Base-by-base conservation (phyloP, 2,329 filamentous ascomycete species). In the Trichoderma oligosporum region DNA sequence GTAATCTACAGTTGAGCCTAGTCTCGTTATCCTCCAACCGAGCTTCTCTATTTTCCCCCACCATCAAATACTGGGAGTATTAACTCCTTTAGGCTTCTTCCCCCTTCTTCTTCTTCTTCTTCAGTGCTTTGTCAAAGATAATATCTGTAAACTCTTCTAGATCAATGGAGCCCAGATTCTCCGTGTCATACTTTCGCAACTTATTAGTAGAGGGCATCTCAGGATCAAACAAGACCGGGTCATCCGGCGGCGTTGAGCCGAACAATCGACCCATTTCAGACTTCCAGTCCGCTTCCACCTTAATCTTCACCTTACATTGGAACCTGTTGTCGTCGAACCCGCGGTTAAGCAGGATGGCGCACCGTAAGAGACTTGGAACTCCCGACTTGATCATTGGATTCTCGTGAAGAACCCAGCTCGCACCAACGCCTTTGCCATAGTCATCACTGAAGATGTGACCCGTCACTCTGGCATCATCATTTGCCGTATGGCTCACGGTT, bases 251-350 rank as follows among this genome's bases (percentile, higher is more conserved):
- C 1, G 62, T 64, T n/a, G 57, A 60, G 25, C 66, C 68, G 58
- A 69, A 67, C 12, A 71, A 38, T 1, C 27, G 56, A 14, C 65
- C 63, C 16, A 68, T 45, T n/a, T 66, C 63, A 0, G 65, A 65
- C 39, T 62, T 66, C 44, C 65, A 67, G 12, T 71, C 69, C 1
- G 64, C 67, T 27, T 61, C 61, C 4, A 62, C 67, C 39, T 63
- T 49, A 54, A 71, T 63, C 16, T 61, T 64, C 41, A 70, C 60
- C n/a, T 47, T 61, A 46, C 67, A 68, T 33, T 65, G 49, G 31
- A 71, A 71, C 1, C 61, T 59, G 11, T 59, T 61, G 2, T 70
- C 63, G 18, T 66, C 61, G 11, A 47, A 59, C 5, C 57, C 57
- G 16, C 57, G 51, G n/a, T 59, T 59, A 22, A 59, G 33, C 14